Conservation (phyloP, 163 green algal genomes). For the Scenedesmus sp. region DNA sequence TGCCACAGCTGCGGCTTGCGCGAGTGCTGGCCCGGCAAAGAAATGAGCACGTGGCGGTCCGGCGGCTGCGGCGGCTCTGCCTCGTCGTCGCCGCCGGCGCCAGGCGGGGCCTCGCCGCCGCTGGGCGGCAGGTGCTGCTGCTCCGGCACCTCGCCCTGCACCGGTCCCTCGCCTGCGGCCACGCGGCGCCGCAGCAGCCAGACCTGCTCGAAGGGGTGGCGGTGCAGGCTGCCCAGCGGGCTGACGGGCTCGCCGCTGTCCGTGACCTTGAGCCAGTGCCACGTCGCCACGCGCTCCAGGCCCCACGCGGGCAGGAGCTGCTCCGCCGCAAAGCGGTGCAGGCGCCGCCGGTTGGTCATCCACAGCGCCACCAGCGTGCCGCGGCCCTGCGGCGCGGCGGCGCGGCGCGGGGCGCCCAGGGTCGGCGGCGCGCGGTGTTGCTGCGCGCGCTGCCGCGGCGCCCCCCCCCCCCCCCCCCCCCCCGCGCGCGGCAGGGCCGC, state of each 20-base stretch:
- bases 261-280: conserved; percentile 76
- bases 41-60: conserved; percentile 56
- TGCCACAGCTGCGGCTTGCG: conserved; percentile 73
- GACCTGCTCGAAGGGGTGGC: conserved; percentile 74
- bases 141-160: neutral
- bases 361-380: conserved; percentile 54
- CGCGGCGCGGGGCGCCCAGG: too few relatives aligned
- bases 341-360: conserved; percentile 81
- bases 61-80: conserved; percentile 12
- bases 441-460: too few relatives aligned
- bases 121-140: neutral
- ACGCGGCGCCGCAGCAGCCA: conserved; percentile 53
- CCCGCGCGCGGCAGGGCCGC: too few relatives aligned
- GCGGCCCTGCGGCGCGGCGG: neutral
- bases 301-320: conserved; percentile 80
- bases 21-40: conserved; percentile 69
- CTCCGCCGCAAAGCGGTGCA: conserved; percentile 67
- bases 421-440: too few relatives aligned
- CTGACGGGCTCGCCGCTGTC: conserved; percentile 16
- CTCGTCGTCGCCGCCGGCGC: neutral
- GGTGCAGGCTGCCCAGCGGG: conserved; percentile 52
- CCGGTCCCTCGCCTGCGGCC: neutral
- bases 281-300: conserved; percentile 67
- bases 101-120: neutral
- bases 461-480: too few relatives aligned